Conservation (phyloP, 495 filamentous ascomycete species). For the Aspergillus affinis region DNA sequence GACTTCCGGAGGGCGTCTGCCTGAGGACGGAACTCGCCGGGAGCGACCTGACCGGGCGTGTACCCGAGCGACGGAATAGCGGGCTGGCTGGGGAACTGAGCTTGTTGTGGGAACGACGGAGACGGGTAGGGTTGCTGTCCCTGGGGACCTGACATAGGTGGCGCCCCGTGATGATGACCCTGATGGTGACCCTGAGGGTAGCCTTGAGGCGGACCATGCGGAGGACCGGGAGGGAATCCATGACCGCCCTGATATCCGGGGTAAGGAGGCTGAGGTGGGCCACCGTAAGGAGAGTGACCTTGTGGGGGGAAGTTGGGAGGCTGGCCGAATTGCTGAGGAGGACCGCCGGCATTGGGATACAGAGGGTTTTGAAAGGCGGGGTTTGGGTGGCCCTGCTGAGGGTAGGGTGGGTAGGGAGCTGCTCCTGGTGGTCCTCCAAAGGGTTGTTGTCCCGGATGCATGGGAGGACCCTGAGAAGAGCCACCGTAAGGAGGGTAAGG, state of each 20-base stretch:
- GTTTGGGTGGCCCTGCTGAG: slow-evolving; percentile 23
- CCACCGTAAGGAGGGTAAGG: slow-evolving; percentile 35
- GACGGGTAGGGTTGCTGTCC: background rate
- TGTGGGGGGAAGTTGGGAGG: slow-evolving; percentile 13
- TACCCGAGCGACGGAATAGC: slow-evolving; percentile 63
- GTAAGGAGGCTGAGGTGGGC: no score
- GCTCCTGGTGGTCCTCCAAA: slow-evolving; percentile 14
- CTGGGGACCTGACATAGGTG: slow-evolving; percentile 1
- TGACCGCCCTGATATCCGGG: no score
- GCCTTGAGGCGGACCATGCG: background rate
- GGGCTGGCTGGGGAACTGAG: slow-evolving; percentile 25
- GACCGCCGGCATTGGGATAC: slow-evolving; percentile 5
- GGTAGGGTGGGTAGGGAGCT: slow-evolving; percentile 21
- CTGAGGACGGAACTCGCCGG: slow-evolving; percentile 61
- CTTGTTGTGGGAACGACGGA: background rate
- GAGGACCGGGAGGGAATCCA: no score
- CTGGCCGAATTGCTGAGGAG: slow-evolving; percentile 33
- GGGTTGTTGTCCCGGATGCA: slow-evolving; percentile 23
- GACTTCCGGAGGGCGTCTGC: slow-evolving; percentile 71
- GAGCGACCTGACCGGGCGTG: slow-evolving; percentile 58
- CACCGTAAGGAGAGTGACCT: slow-evolving; percentile 6
- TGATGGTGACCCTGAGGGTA: no score
- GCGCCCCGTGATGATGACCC: background rate
- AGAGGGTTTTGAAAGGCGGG: slow-evolving; percentile 21
- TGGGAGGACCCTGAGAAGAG: slow-evolving; percentile 34